Percentiles rank a stretch among this genome's conserved stretches.
phyloP scores from a whole-genome alignment of 176 grass and related monocot genomes.

The Cymbopogon citratus region DNA sequence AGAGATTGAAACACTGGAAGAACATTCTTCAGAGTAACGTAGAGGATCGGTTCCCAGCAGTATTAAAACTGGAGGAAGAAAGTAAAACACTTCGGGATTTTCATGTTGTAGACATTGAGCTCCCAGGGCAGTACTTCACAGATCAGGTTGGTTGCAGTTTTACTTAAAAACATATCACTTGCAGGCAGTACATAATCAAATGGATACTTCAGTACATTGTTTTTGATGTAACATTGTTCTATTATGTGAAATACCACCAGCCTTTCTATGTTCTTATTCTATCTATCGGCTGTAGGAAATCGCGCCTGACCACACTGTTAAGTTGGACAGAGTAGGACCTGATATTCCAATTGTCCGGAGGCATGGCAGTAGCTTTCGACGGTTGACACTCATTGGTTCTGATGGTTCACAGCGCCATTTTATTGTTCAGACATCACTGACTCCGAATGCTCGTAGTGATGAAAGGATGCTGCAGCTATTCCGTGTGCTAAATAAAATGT shows the following conservation, averaged over 20 bases:
- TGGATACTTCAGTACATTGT: not conserved
- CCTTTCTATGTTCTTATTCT: conserved; percentile 21
- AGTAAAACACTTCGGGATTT: conserved; percentile 94
- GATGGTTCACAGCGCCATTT: conserved; percentile 99
- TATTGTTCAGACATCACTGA: conserved; percentile 96
- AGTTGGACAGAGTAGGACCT: conserved; percentile 92
- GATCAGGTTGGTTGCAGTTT: conserved; percentile 67
- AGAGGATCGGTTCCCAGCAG: conserved; percentile 91
- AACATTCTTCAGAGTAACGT: conserved; percentile 98
- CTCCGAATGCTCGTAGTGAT: conserved; percentile 98
- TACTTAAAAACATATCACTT: not conserved
- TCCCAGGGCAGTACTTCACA: conserved; percentile 93
- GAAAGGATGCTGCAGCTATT: conserved; percentile 99
- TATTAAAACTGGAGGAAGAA: conserved; percentile 97
- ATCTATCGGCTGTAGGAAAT: conserved; percentile 63
- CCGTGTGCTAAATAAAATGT: conserved; percentile 96
- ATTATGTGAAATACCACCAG: not conserved
- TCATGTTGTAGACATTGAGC: conserved; percentile 93
- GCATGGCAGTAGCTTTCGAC: conserved; percentile 93
- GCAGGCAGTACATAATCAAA: not conserved
- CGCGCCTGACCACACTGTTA: conserved; percentile 93
- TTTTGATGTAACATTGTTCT: not conserved
- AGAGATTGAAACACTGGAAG: conserved; percentile 98
- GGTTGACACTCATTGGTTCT: conserved; percentile 92
- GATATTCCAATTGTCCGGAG: conserved; percentile 98